Evolutionary conservation across 352 stramenopile species (phyloP).

Genomic region (Globisporangium nagaii): DNA sequence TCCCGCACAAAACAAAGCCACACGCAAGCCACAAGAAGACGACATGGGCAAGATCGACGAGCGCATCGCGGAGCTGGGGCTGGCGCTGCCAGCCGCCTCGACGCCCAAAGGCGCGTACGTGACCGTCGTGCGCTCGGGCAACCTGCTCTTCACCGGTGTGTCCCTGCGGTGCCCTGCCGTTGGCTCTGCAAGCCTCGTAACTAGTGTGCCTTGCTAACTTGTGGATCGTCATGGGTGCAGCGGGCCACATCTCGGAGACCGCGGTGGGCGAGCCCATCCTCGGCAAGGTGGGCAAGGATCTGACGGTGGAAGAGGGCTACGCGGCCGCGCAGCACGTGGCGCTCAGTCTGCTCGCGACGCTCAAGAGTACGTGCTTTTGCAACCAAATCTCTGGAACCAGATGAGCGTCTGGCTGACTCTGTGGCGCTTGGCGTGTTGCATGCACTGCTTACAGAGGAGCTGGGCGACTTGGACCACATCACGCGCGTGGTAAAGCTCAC

Average conservation of each 20-base stretch:
- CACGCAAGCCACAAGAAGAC: neutral
- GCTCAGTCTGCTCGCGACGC: conserved; percentile 80
- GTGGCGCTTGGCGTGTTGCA: too few relatives aligned
- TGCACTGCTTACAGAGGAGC: conserved; percentile 25
- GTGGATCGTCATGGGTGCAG: conserved; percentile 7
- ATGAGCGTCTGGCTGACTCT: too few relatives aligned
- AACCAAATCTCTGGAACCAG: too few relatives aligned
- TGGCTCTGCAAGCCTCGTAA: neutral
- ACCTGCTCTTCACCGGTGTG: conserved; percentile 66
- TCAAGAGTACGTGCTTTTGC: conserved; percentile 52
- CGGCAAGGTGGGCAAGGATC: conserved; percentile 76
- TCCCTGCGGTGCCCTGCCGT: too few relatives aligned
- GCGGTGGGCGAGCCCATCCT: conserved; percentile 53
- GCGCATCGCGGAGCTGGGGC: conserved; percentile 62
- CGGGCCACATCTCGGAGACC: conserved; percentile 59
- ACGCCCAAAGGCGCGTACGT: conserved; percentile 73
- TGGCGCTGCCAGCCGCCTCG: conserved; percentile 48
- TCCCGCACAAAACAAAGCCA: too few relatives aligned
- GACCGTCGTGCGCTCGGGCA: conserved; percentile 48
- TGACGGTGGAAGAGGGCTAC: conserved; percentile 82
- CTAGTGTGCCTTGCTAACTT: too few relatives aligned
- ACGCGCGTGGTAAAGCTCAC: conserved; percentile 91
- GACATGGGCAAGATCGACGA: conserved; percentile 44
- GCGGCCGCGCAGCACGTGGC: conserved; percentile 69
- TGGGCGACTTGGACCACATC: conserved; percentile 84